A percentile compares a stretch with the other conserved stretches of the same genome.
Evolutionary conservation across 768 basidiomycete genomes (phyloP).

Genomic region (Hypholoma fasciculare): DNA sequence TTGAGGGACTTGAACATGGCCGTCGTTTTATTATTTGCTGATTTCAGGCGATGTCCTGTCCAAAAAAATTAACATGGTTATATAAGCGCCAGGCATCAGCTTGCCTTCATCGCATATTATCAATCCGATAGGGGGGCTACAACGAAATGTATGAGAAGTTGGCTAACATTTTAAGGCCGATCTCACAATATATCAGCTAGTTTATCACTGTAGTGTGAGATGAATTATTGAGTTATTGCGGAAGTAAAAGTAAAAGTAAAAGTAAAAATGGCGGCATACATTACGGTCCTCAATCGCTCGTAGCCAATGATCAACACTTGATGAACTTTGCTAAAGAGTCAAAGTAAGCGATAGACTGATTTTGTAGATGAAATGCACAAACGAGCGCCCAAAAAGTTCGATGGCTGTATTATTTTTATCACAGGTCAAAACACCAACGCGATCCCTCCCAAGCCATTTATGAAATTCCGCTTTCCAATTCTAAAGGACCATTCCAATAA

Average conservation of each 20-base stretch:
- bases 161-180: background rate
- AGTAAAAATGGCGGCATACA: conserved; percentile 48
- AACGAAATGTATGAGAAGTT: conserved; percentile 2
- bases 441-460: conserved; percentile 80
- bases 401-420: conserved; percentile 51
- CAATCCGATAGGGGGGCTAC: conserved; percentile 86
- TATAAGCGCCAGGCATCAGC: background rate
- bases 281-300: conserved; percentile 81
- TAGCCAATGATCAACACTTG: conserved; percentile 95
- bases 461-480: conserved; percentile 96
- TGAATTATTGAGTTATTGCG: background rate
- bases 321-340: conserved; percentile 56
- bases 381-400: conserved; percentile 77
- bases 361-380: conserved; percentile 19
- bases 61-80: background rate
- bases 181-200: conserved; percentile 24
- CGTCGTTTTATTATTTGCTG: conserved; percentile 87
- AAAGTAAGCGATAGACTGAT: background rate
- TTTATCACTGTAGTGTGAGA: conserved; percentile 18
- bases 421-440: conserved; percentile 44
- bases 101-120: conserved; percentile 94
- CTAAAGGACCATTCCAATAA: conserved; percentile 33
- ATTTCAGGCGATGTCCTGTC: conserved; percentile 88
- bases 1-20: conserved; percentile 79
- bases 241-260: background rate